Evolutionary conservation across 805 yeast genomes (phyloP).

Genomic region (Ogataea siamensis): DNA sequence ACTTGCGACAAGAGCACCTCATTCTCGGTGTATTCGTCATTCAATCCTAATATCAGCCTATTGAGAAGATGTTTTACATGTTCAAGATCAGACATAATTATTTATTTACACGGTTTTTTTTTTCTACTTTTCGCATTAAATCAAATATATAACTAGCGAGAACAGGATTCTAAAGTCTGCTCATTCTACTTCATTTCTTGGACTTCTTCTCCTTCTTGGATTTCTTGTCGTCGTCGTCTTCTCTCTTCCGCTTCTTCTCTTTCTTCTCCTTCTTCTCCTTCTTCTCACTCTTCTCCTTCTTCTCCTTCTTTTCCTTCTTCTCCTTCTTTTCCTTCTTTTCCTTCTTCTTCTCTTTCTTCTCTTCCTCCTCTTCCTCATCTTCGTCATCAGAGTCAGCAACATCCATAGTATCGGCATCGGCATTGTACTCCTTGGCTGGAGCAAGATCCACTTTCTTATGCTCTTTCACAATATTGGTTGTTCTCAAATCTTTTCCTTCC

Average conservation of each 20-base stretch:
- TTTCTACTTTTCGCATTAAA: constrained; percentile 23
- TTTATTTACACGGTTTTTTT: constrained; percentile 13
- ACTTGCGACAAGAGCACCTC: constrained; percentile 19
- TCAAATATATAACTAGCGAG: constrained; percentile 15
- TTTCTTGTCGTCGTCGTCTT: constrained; percentile 12
- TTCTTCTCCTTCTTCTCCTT: constrained; percentile 21
- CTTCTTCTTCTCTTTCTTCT: constrained; percentile 25
- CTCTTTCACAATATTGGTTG: constrained; percentile 78
- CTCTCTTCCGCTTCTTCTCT: constrained; percentile 9
- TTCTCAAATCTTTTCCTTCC: constrained; percentile 95
- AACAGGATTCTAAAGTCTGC: constrained; percentile 23
- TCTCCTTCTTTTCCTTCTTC: constrained; percentile 32
- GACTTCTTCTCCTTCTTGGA: constrained; percentile 19
- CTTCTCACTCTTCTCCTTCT: constrained; percentile 29
- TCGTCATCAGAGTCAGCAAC: constrained; percentile 32
- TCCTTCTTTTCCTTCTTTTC: constrained; percentile 30
- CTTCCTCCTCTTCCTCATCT: constrained; percentile 32
- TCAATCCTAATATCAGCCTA: constrained; percentile 28
- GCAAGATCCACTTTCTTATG: constrained; percentile 83
- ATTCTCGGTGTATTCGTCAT: constrained; percentile 29
- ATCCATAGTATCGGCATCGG: constrained; percentile 82
- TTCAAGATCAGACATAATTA: constrained; percentile 11
- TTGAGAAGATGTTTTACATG: constrained; percentile 27
- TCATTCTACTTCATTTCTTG: constrained; percentile 22
- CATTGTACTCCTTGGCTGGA: constrained; percentile 86